Evolutionary conservation across 306 rosid species (phyloP).

Genomic region (Purshia tridentata): DNA sequence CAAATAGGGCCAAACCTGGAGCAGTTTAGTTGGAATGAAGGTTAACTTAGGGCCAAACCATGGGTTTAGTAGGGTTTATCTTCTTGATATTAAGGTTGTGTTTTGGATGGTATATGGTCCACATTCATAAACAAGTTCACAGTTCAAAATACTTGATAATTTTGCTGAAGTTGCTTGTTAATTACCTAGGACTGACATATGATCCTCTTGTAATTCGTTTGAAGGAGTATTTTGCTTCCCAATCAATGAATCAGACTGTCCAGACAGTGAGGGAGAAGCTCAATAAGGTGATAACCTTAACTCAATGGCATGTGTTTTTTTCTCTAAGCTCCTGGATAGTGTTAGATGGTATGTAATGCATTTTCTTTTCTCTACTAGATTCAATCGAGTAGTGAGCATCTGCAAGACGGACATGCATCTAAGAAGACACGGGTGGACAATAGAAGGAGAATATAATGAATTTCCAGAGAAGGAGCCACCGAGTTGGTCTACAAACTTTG

Average conservation of each 20-base stretch:
- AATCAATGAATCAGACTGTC: conserved; percentile 85
- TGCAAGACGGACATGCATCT: conserved; percentile 48
- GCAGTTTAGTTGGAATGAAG: neutral
- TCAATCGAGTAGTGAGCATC: conserved; percentile 54
- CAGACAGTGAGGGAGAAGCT: conserved; percentile 74
- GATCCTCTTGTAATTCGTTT: conserved; percentile 17
- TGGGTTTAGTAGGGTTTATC: neutral
- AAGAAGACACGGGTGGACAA: conserved; percentile 73
- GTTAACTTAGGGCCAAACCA: neutral
- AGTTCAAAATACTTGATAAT: neutral
- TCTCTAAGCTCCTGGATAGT: neutral
- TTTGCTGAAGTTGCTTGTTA: conserved; percentile 14
- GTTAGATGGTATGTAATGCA: conserved; percentile 4
- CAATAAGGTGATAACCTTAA: conserved; percentile 59
- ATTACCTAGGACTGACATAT: conserved; percentile 19
- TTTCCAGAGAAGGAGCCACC: conserved; percentile 9
- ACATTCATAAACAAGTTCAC: neutral
- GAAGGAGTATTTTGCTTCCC: conserved; percentile 81
- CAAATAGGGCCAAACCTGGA: neutral
- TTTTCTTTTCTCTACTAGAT: conserved; percentile 44
- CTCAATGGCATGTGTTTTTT: conserved; percentile 3
- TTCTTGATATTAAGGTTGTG: neutral
- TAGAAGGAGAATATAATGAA: conserved; percentile 71
- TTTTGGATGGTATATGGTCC: conserved; percentile 14
- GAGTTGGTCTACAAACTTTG: neutral